Evolutionary conservation across 306 rosid genomes (phyloP), one percentile per base, ranked within the genome.

Genomic region (Echinosophora koreensis): DNA sequence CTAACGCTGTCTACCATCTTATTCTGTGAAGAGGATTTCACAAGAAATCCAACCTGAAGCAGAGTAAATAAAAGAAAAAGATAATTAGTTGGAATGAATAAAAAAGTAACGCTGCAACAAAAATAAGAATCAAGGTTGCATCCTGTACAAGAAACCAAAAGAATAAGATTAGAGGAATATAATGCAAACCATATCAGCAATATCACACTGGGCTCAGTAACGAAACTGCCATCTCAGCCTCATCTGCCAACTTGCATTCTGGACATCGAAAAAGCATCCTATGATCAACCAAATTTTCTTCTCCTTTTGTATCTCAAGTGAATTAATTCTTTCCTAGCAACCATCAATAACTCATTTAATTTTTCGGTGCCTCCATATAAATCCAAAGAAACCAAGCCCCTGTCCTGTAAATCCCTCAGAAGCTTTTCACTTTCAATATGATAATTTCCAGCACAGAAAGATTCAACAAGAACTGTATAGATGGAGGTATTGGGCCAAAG

Each of bases 401-500:
- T 87, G 18, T 73, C 84, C 71, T 69, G 82, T 74, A 91, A 67
- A 70, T 91, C 94, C 80, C 66, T 77, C 79, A 91, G 62, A 80
- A 91, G 82, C 72, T 71, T 70, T 80, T 88, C 84, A 62, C 88
- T 83, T 65, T 82, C 74, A 27, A 22, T 44, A 32, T 54, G 71
- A 80, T 82, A 61, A 50, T 71, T 87, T 81, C 76, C 81, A 52
- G 78, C 57, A 66, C 81, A 71, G 49, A 80, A 14, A 41, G 89
- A 86, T 80, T 83, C 78, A 80, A 86, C 60, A 35, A 91, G 91
- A 80, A 83, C 82, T 34, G 66, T 44, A 72, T 87, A 89, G 55
- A 87, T 86, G 28, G 94, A 81, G 44, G 79, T 74, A 69, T 86
- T 91, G 79, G 92, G 92, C 82, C 88, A 82, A 50, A 88, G 87